A percentile compares a stretch with the other conserved stretches of the same genome.
Conservation (phyloP, 371 early-diverging fungal species). For the Mucor mucedo region DNA sequence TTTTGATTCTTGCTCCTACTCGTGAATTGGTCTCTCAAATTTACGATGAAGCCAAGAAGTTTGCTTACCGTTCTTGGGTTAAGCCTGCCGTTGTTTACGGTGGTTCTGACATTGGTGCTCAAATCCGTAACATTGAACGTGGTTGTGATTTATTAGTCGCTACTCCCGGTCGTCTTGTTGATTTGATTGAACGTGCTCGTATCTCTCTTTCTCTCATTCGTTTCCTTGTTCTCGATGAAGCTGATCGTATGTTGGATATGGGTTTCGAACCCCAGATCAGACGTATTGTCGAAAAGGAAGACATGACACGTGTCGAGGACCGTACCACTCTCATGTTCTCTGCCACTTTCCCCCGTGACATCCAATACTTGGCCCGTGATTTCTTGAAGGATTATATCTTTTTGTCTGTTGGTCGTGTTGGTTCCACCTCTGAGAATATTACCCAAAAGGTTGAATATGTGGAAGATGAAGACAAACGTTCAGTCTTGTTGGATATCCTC, state of each 20-base stretch:
- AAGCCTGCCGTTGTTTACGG: conserved; percentile 92
- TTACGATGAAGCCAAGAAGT: conserved; percentile 79
- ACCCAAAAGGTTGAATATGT: conserved; percentile 88
- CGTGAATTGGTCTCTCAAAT: conserved; percentile 99
- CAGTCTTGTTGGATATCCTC: conserved; percentile 86
- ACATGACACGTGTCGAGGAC: conserved; percentile 80
- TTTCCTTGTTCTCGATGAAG: conserved; percentile 97
- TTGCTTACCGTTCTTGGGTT: conserved; percentile 89
- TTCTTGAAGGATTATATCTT: conserved; percentile 94
- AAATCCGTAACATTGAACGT: conserved; percentile 84
- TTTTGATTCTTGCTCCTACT: conserved; percentile 95
- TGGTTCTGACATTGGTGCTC: conserved; percentile 92
- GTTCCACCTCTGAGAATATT: conserved; percentile 95
- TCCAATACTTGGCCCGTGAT: conserved; percentile 92
- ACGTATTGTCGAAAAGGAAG: conserved; percentile 92
- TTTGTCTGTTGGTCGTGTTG: conserved; percentile 92
- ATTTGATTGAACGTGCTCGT: conserved; percentile 90
- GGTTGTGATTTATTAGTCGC: conserved; percentile 97
- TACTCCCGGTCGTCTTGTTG: conserved; percentile 96
- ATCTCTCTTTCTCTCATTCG: conserved; percentile 76
- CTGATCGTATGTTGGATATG: conserved; percentile 65
- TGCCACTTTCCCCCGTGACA: conserved; percentile 96
- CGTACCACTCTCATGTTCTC: conserved; percentile 97
- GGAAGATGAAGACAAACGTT: conserved; percentile 87
- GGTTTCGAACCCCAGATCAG: conserved; percentile 96